Conservation (phyloP, 129 eudicot genomes). For the Flaveria bidentis region DNA sequence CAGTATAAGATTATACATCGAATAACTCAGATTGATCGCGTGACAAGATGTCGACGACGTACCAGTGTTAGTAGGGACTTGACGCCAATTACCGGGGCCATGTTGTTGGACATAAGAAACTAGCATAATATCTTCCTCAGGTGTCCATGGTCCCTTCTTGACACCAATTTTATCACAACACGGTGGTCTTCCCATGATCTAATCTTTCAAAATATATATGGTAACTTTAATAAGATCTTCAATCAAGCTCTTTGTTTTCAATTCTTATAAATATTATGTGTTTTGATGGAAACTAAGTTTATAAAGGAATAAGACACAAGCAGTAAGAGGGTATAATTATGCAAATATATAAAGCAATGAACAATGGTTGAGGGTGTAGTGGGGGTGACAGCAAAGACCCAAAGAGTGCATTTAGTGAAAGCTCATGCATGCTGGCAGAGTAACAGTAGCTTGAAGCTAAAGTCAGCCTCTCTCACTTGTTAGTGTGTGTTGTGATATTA, state of each 20-base stretch:
- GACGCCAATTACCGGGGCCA: constrained; percentile 90
- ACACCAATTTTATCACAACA: constrained; percentile 85
- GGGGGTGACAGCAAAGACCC: constrained; percentile 38
- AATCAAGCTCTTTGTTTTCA: neutral
- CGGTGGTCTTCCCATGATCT: constrained; percentile 70
- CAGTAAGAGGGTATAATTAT: constrained; percentile 24
- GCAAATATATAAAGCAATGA: constrained; percentile 20
- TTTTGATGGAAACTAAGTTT: constrained; percentile 5
- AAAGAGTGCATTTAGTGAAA: constrained; percentile 45
- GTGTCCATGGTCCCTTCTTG: constrained; percentile 93
- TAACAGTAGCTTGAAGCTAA: constrained; percentile 36
- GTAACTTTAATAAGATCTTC: constrained; percentile 13
- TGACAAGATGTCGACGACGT: neutral
- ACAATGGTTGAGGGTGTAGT: constrained; percentile 5
- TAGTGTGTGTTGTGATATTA: constrained; percentile 8
- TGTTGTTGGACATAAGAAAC: constrained; percentile 83
- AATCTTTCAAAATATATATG: neutral
- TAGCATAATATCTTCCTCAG: constrained; percentile 79
- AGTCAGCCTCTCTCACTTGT: constrained; percentile 31
- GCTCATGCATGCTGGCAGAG: constrained; percentile 45
- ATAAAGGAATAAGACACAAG: constrained; percentile 25
- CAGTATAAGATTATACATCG: no score
- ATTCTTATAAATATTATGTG: neutral
- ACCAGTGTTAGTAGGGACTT: constrained; percentile 77
- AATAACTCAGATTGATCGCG: no score